phyloP scores from a whole-genome alignment of 345 rosid species.

The Populus deltoides region DNA sequence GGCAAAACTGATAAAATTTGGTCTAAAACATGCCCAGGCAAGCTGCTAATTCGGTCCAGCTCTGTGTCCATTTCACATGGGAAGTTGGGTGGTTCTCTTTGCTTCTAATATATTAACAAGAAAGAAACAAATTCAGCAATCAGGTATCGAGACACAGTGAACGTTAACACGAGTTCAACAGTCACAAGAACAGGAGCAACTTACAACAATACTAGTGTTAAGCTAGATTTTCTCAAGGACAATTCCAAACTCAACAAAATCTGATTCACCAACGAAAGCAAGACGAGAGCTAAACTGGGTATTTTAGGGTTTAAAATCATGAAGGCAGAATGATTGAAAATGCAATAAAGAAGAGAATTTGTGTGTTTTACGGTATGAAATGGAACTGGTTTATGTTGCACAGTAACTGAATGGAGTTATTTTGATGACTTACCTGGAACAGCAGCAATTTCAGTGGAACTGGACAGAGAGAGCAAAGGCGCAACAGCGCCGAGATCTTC shows the following conservation, averaged over 20 bases:
- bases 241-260: not conserved
- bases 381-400: not conserved
- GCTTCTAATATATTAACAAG: constrained; percentile 42
- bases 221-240: not conserved
- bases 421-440: not conserved
- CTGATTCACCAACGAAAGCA: not conserved
- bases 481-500: not conserved
- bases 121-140: not conserved
- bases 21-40: constrained; percentile 55
- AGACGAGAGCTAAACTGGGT: not conserved
- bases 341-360: not conserved
- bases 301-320: constrained; percentile 1
- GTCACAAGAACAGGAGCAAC: not conserved
- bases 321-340: not conserved
- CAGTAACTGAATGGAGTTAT: not conserved
- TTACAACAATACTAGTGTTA: not conserved
- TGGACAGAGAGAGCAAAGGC: not conserved
- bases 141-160: not conserved
- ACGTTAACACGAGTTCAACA: not conserved
- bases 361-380: too few species aligned
- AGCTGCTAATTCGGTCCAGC: constrained; percentile 49
- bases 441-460: not conserved
- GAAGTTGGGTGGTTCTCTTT: constrained; percentile 45
- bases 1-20: constrained; percentile 55
- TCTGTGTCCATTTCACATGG: constrained; percentile 41